Evolutionary conservation across 1,284 basidiomycete species (phyloP).

Genomic region (Ganoderma boninense): DNA sequence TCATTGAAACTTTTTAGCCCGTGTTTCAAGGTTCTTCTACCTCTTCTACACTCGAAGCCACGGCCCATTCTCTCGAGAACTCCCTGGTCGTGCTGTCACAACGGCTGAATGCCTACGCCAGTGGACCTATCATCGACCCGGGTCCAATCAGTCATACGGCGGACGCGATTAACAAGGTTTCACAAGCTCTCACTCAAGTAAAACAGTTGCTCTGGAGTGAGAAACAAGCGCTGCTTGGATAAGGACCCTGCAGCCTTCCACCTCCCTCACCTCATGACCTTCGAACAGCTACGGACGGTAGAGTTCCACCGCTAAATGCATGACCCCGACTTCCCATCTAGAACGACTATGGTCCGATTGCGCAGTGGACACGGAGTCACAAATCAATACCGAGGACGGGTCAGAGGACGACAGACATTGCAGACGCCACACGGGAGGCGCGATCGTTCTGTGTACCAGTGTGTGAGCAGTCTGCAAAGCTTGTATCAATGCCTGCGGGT

Average conservation of each 20-base stretch:
- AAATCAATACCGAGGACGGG: slow-evolving; percentile 14
- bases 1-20: slow-evolving; percentile 23
- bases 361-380: slow-evolving; percentile 26
- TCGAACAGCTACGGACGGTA: slow-evolving; percentile 15
- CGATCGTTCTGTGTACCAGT: slow-evolving; percentile 17
- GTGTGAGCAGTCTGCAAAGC: slow-evolving; percentile 18
- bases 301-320: slow-evolving; percentile 16
- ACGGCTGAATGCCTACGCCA: slow-evolving; percentile 56
- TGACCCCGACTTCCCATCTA: slow-evolving; percentile 16
- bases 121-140: slow-evolving; percentile 53
- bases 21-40: slow-evolving; percentile 28
- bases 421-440: slow-evolving; percentile 20
- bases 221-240: slow-evolving; percentile 29
- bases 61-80: slow-evolving; percentile 58
- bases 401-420: slow-evolving; percentile 20
- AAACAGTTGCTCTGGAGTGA: slow-evolving; percentile 58
- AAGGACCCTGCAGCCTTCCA: slow-evolving; percentile 28
- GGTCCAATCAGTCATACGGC: slow-evolving; percentile 64
- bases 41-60: slow-evolving; percentile 45
- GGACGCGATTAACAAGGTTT: slow-evolving; percentile 74
- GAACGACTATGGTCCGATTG: slow-evolving; percentile 26
- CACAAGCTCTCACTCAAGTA: slow-evolving; percentile 67
- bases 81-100: slow-evolving; percentile 63
- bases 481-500: slow-evolving; percentile 29
- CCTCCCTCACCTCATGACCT: slow-evolving; percentile 23